These are phyloP conservation scores for Aquilaria agallochum DNA, from an alignment of 441 rosid species.

Conservation along the genomic window DNA sequence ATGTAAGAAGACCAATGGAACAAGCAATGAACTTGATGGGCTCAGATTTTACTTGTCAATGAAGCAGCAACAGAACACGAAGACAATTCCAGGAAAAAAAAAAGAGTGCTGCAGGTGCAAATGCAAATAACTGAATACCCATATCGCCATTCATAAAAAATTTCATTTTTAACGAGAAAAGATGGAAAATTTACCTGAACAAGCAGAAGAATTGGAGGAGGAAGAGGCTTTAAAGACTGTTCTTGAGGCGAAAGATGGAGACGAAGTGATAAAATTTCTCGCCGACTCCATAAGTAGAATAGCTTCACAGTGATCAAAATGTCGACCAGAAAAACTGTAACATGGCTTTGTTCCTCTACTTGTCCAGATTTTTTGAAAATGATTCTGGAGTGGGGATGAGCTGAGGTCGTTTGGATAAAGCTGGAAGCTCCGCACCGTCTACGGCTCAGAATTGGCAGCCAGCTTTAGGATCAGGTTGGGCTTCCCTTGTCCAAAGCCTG, in stretches of 20 bases:
- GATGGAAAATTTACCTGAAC: constrained; percentile 39
- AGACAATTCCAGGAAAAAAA: not conserved
- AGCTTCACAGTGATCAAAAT: no score
- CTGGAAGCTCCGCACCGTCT: constrained; percentile 16
- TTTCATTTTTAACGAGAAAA: not conserved
- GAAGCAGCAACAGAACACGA: not conserved
- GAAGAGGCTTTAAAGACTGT: constrained; percentile 38
- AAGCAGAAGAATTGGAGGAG: constrained; percentile 29
- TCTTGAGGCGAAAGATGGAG: constrained; percentile 57
- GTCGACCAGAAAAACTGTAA: no score
- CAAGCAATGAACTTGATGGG: not conserved
- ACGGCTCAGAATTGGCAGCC: constrained; percentile 17
- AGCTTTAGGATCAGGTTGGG: constrained; percentile 20
- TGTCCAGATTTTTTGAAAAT: no score
- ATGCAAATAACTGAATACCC: not conserved
- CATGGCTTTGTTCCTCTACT: no score
- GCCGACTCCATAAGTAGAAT: constrained; percentile 54
- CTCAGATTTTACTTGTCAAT: not conserved
- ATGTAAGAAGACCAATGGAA: not conserved
- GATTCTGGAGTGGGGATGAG: no score
- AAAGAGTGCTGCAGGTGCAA: not conserved
- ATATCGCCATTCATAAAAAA: no score
- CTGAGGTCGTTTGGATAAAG: constrained; percentile 10
- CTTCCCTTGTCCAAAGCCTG: not conserved
- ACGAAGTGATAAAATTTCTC: constrained; percentile 52